Evolutionary conservation across 108 stramenopile genomes (phyloP).

Genomic region (Fragilaria radians): DNA sequence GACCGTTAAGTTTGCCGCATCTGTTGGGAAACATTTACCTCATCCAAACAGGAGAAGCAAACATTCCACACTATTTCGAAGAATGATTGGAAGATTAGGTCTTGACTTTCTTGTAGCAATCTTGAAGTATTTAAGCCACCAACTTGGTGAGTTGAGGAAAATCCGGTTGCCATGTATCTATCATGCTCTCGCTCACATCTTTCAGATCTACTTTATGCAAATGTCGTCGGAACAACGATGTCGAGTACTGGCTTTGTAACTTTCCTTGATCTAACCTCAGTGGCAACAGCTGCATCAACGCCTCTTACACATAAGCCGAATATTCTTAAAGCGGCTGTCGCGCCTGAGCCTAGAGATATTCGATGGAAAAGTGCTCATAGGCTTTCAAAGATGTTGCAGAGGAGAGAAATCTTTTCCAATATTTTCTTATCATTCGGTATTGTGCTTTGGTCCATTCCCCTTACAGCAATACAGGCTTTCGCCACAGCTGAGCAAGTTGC

Average conservation of each 20-base stretch:
- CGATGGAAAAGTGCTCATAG: conserved; percentile 80
- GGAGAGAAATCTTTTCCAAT: conserved; percentile 62
- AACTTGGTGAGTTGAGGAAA: conserved; percentile 25
- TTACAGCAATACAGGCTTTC: conserved; percentile 65
- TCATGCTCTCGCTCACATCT: not conserved
- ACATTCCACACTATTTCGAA: conserved; percentile 9
- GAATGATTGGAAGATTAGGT: conserved; percentile 45
- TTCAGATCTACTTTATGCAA: not conserved
- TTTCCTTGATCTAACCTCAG: conserved; percentile 71
- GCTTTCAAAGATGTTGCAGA: conserved; percentile 9
- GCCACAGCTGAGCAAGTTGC: conserved; percentile 26
- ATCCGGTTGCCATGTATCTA: not conserved
- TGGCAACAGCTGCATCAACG: conserved; percentile 64
- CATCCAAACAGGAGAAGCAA: not conserved
- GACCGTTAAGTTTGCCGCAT: not conserved
- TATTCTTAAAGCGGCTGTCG: conserved; percentile 51
- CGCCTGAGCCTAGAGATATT: conserved; percentile 87
- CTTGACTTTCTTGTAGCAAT: conserved; percentile 53
- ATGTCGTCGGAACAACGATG: conserved; percentile 73
- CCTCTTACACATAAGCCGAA: conserved; percentile 70
- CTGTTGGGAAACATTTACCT: not conserved
- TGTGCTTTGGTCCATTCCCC: conserved; percentile 82
- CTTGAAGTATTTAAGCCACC: conserved; percentile 34
- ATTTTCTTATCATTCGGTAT: conserved; percentile 58
- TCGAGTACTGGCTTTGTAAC: conserved; percentile 88